Evolutionary conservation across 2,329 filamentous ascomycete genomes (phyloP), one percentile per base, ranked within the genome.

Genomic region (Pseudofabraea citricarpa): DNA sequence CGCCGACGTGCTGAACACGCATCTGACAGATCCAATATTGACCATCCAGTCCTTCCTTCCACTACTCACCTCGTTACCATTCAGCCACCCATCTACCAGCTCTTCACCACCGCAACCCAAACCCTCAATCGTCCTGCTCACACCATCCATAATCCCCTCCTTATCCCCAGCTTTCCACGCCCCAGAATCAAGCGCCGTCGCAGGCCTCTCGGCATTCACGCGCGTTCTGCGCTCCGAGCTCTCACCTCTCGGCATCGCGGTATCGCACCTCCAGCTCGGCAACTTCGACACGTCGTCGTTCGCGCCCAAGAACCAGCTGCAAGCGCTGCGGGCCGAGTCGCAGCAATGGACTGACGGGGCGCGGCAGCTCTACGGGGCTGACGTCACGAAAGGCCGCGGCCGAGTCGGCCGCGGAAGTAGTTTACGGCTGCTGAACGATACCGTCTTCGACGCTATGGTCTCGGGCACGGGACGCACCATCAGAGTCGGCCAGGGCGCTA

Each of bases 21-120:
- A 95, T 58, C 77, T 98, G 10, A 76, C 97, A 43, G 86, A 90
- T 45, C 91, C 91, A 1, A 89, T 97, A 53, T 77, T 95, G 41
- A 90, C 87, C 5, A 83, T 90, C 29, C 90, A 96, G 67, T 79
- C 87, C 41, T 93, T 97, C 68, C 74, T 97, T n/a, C 86, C 86
- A 0, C 79, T 90, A 22, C 74, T 90, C 41, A 85, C 79, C 3
- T 72, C 74, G 56, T 60, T 74, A 69, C 39, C 72, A 69, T 40
- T 69, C 65, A 58, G 41, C 48, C 60, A 45, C 52, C 46, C 51
- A 49, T 45, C 56, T 44, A 37, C 40, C 4, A 48, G 52, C 13
- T 27, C 45, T 57, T 66, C 55, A 50, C 75, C 61, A 56, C 54
- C 69, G 32, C 59, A 64, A 8, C 68, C 70, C 56, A 79, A 72